These are phyloP conservation scores for Oryza rufipogon DNA, from an alignment of 176 grass and related monocot genomes.

Conservation along the genomic window DNA sequence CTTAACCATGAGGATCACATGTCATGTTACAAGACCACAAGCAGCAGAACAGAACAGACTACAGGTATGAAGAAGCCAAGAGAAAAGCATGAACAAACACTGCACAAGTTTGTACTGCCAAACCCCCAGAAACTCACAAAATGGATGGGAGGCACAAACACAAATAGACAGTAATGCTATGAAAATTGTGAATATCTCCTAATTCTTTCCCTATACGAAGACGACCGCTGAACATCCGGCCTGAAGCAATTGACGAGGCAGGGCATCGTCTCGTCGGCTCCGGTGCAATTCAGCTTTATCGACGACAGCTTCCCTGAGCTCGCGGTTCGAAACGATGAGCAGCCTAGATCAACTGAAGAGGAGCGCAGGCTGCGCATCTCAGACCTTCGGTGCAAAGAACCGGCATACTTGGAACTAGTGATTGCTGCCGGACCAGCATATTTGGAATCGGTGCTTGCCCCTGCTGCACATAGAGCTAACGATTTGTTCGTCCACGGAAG, in stretches of 20 bases:
- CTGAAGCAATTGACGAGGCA: constrained; percentile 65
- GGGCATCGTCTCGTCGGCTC: constrained; percentile 52
- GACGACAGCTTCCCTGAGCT: constrained; percentile 56
- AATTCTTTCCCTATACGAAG: constrained; percentile 61
- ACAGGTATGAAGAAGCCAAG: constrained; percentile 10
- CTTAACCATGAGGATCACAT: constrained; percentile 27
- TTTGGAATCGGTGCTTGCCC: constrained; percentile 32
- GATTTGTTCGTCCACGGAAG: constrained; percentile 61
- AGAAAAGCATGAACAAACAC: constrained; percentile 35
- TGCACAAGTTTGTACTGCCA: constrained; percentile 48
- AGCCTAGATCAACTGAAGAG: constrained; percentile 59
- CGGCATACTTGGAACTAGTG: not conserved
- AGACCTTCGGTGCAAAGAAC: constrained; percentile 23
- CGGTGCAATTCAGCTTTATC: constrained; percentile 61
- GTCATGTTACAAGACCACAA: constrained; percentile 26
- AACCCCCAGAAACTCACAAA: constrained; percentile 41
- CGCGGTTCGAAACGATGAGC: constrained; percentile 63
- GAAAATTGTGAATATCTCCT: constrained; percentile 64
- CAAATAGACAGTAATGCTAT: constrained; percentile 37
- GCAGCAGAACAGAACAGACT: not conserved
- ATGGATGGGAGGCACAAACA: constrained; percentile 40
- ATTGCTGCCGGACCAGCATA: not conserved
- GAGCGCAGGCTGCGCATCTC: constrained; percentile 37
- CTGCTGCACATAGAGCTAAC: constrained; percentile 44
- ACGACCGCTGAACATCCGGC: constrained; percentile 52